Conservation (phyloP, 306 rosid genomes). For the Pyrus bretschneideri region DNA sequence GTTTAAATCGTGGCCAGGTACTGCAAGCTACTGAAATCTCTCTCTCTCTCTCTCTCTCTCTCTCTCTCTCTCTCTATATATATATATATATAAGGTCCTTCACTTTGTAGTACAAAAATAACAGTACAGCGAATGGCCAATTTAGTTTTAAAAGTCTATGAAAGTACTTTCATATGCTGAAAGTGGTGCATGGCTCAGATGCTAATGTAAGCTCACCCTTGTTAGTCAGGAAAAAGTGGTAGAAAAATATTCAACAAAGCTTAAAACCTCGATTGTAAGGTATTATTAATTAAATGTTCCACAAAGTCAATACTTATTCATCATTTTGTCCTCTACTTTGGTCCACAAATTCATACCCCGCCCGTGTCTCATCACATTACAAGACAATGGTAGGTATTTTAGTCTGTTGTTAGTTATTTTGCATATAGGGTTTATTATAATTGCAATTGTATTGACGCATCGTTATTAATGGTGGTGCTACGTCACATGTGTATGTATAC, state of each 20-base stretch:
- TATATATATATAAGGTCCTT: background rate
- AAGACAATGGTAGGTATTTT: background rate
- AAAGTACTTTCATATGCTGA: background rate
- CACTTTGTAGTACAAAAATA: background rate
- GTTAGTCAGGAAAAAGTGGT: background rate
- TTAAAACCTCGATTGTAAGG: background rate
- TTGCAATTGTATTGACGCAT: background rate
- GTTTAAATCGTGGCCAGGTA: slow-evolving; percentile 81
- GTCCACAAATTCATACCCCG: background rate
- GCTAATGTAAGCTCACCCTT: background rate
- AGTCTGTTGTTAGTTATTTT: background rate
- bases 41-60: background rate
- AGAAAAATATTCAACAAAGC: background rate
- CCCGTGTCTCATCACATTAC: background rate
- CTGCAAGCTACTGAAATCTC: background rate
- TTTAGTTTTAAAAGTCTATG: background rate
- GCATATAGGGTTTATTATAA: background rate
- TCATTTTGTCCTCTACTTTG: background rate
- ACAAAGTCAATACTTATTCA: background rate
- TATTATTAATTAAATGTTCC: background rate
- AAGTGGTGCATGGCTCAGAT: background rate
- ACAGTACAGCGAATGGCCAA: background rate
- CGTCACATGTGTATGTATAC: background rate
- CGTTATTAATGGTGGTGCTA: background rate
- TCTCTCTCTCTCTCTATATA: background rate